Evolutionary conservation across 176 grass and related monocot species (phyloP), one percentile per base, ranked within the genome.

Genomic region (Avena atlantica): DNA sequence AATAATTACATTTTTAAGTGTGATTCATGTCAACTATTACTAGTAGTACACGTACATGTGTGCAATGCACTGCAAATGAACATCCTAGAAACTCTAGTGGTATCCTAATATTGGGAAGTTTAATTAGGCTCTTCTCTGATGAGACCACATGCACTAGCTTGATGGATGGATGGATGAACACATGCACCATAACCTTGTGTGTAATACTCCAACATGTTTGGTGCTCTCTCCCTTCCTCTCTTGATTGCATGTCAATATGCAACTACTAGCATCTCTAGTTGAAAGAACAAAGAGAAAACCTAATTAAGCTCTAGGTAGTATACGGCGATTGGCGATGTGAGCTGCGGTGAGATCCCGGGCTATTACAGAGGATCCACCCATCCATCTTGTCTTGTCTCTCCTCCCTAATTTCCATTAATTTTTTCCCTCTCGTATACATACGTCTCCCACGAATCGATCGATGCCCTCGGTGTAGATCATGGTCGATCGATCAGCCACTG

Each of bases 361-460:
- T 83, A 71, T 53, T 90, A 64, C 64, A 14, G 44, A 63, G 74
- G 89, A 83, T 86, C 79, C 42, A 70, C 76, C 9, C 50, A 42
- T 74, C 68, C 64, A 67, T 67, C 34, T 3, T 20, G 24, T 12
- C 13, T 29, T 52, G 48, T 56, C 29, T 56, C 29, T 53, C 50
- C 64, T 83, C 17, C 25, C 59, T 64, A 52, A 49, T 10, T 52
- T 20, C n/a, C 55, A 20, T 64, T 8, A 6, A 8, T 62, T 20
- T 14, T 2, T 47, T 76, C 24, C 3, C 72, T 75, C 27, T 75
- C 27, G 72, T 47, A 52, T 52, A 23, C 13, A 75, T 29, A 15
- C 13, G 21, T 29, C 47, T 75, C 13, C 2, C 23, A 17, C 12
- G n/a, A 31, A 34, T 20, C 27, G 25, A 50, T 64, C 77, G 3